Evolutionary conservation across 495 filamentous ascomycete genomes (phyloP), one percentile per base, ranked within the genome.

Genomic region (Aspergillus cavernicola): DNA sequence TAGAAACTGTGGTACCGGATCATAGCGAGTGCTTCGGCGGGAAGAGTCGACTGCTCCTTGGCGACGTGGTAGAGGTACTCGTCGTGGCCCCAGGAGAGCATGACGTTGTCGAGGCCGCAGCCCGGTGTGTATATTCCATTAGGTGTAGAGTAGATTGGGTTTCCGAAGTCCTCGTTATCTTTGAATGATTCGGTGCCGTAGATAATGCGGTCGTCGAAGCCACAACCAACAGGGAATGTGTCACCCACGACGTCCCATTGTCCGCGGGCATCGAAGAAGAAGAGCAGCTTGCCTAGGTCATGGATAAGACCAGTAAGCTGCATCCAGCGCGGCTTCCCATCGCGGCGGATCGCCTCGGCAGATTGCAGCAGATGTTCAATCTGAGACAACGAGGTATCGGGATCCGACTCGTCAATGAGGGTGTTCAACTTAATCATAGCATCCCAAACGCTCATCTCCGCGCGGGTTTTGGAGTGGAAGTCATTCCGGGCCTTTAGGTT

Each of bases 221-320:
- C 80, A 60, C 89, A 92, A 47, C 90, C 90, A n/a, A 96, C 88
- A 26, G 90, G 89, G 71, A 95, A 95, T 0, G 88, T 92, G 61
- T 96, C 90, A 13, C 90, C 90, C 10, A 96, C 90, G 12, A 95
- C 89, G 61, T 93, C 90, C 90, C 90, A 95, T 66, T 96, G 90
- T 40, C 90, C 89, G 52, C 85, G 69, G 9, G 85, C 88, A 44
- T 81, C 85, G 67, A 84, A 89, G 72, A 93, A 91, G 77, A 83
- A 92, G 28, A 95, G 80, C 13, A 95, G 79, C 70, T 95, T 96
- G 57, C 90, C 90, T 12, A 95, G 77, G 57, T 95, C 90, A 67
- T 96, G 90, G 57, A 96, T 86, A n/a, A 95, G 78, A 1, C 90
- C 90, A 0, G 84, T 87, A 18, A 95, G 71, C 67, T 95, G 90